Evolutionary conservation across 768 basidiomycete genomes (phyloP), one percentile per base, ranked within the genome.

Genomic region (Lactarius hengduanensis): DNA sequence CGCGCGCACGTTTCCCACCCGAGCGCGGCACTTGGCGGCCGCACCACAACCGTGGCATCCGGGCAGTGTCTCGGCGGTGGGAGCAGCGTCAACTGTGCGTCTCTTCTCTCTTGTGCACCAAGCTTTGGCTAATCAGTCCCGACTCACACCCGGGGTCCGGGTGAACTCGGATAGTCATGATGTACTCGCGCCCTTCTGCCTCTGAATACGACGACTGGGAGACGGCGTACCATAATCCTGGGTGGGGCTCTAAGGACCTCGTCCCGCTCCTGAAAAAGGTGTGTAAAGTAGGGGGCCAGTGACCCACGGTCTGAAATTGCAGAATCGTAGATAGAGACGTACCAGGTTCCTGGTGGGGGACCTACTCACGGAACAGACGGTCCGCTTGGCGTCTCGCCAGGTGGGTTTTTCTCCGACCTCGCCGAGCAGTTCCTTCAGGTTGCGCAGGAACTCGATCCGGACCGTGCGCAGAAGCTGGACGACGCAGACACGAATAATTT

Each of bases 231-330:
- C 78, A 77, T 3, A 87, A 88, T 72, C 74, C 80, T 2, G 87
- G 87, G 1, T 89, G 88, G 88, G 78, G 85, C 6, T 83, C 84
- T 0, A 77, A 78, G 63, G 77, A 84, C 40, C 70, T 89, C 9
- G 82, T 88, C 36, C 86, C 87, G 0, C 74, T 87, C 18, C 67
- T 86, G 38, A 82, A 78, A 67, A 87, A 88, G 80, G 88, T 83
- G 65, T 5, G 64, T 38, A 11, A 18, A 3, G 54, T 2, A 34
- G 32, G 9, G 7, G 55, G 30, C 8, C 20, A 20, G 20, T 34
- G 30, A 6, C 20, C 0, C 7, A 0, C 32, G 18, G 20, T 18
- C 43, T 50, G 4, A 22, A 11, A 15, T 10, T 9, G 34, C 1
- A 9, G 34, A 34, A 10, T 0, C 2, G 34, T 9, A 34, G 34